Conservation (phyloP, 139 green algal species). For the Picochlorum sp. region DNA sequence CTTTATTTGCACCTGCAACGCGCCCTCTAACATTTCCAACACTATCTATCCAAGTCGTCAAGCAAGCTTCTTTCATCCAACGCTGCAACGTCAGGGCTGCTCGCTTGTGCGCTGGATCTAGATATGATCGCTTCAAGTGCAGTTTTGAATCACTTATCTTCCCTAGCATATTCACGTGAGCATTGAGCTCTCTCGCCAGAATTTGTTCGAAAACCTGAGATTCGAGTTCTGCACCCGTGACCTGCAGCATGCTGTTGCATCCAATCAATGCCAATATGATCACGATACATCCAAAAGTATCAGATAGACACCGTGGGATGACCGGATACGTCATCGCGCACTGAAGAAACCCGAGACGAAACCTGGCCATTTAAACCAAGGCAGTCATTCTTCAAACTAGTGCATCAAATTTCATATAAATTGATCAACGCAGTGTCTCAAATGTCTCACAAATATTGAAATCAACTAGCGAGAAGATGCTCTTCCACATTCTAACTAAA, state of each 20-base stretch:
- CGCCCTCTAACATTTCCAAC: conserved; percentile 78
- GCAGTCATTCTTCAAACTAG: no score
- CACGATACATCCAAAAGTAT: no score
- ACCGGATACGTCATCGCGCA: no score
- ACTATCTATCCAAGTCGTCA: conserved; percentile 59
- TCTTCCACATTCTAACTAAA: no score
- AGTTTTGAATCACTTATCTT: conserved; percentile 49
- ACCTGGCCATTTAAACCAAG: no score
- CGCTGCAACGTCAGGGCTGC: conserved; percentile 38
- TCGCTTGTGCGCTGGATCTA: conserved; percentile 51
- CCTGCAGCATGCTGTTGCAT: neutral
- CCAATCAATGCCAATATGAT: no score
- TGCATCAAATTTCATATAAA: no score
- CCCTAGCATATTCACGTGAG: conserved; percentile 42
- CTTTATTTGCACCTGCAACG: conserved; percentile 2
- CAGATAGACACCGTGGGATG: no score
- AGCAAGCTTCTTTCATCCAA: conserved; percentile 68
- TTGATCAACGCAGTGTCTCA: no score
- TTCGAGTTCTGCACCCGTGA: neutral
- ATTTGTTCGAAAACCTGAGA: conserved; percentile 10
- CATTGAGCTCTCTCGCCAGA: conserved; percentile 46
- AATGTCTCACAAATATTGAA: no score
- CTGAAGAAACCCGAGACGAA: no score
- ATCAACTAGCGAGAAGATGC: no score
- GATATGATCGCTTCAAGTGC: conserved; percentile 53